Evolutionary conservation across 164 flowering plant species (phyloP).

Genomic region (Vitis amurensis): DNA sequence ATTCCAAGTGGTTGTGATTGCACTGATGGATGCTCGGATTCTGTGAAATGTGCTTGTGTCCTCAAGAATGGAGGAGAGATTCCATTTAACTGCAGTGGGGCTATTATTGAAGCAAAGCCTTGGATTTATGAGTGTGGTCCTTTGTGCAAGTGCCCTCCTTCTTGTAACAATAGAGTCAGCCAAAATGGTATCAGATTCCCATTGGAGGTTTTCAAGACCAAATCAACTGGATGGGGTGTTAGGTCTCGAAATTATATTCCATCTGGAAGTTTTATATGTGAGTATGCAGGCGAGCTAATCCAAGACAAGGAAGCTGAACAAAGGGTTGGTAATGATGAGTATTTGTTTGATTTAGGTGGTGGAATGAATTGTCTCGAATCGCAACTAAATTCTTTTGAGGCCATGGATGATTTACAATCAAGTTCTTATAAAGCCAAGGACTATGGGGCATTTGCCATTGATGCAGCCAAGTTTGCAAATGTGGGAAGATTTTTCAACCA

Average conservation of each 20-base stretch:
- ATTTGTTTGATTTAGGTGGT: slow-evolving; percentile 17
- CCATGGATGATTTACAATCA: too few relatives aligned
- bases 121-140: slow-evolving; percentile 29
- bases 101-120: slow-evolving; percentile 5
- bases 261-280: slow-evolving; percentile 27
- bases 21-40: slow-evolving; percentile 18
- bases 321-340: slow-evolving; percentile 10
- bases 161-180: slow-evolving; percentile 22
- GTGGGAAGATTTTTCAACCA: slow-evolving; percentile 88
- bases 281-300: slow-evolving; percentile 23
- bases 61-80: slow-evolving; percentile 18
- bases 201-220: slow-evolving; percentile 24
- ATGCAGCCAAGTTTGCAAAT: slow-evolving; percentile 47
- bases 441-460: neutral
- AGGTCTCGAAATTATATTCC: slow-evolving; percentile 17
- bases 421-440: too few relatives aligned
- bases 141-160: slow-evolving; percentile 18
- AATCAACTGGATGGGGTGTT: slow-evolving; percentile 28
- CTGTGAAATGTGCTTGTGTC: slow-evolving; percentile 14
- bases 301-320: slow-evolving; percentile 4
- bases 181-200: slow-evolving; percentile 18
- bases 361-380: too few relatives aligned
- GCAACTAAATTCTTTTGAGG: too few relatives aligned
- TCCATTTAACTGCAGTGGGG: slow-evolving; percentile 14
- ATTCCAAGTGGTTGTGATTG: slow-evolving; percentile 17